Percentiles rank a stretch among this genome's conserved stretches.
Evolutionary conservation across 306 rosid genomes (phyloP).

Genomic region (Fagus crenata): DNA sequence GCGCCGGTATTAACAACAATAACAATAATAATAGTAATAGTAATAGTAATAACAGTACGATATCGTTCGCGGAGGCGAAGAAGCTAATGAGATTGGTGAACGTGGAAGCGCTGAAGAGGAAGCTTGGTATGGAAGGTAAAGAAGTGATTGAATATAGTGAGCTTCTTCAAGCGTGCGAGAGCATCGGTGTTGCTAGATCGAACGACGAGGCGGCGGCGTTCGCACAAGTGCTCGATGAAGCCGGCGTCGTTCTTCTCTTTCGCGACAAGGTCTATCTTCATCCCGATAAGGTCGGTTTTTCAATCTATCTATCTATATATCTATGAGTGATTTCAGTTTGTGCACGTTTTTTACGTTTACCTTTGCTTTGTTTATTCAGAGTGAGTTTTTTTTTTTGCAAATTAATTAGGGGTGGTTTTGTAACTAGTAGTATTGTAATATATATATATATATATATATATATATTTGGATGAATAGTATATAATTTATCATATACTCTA

Average conservation of each 20-base stretch:
- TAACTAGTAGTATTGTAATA: too few species aligned
- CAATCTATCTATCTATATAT: not conserved
- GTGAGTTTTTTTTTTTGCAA: too few species aligned
- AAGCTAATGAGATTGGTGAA: slow-evolving; percentile 90
- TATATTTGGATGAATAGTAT: too few species aligned
- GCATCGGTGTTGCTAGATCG: slow-evolving; percentile 72
- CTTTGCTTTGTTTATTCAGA: too few species aligned
- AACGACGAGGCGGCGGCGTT: slow-evolving; percentile 68
- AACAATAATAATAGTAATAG: not conserved
- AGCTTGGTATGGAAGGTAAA: slow-evolving; percentile 70
- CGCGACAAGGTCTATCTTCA: slow-evolving; percentile 91
- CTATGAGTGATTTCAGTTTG: slow-evolving; percentile 16
- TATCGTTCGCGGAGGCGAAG: slow-evolving; percentile 70
- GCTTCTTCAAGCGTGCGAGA: slow-evolving; percentile 74
- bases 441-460: too few species aligned
- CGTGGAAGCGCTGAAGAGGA: slow-evolving; percentile 70
- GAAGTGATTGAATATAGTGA: slow-evolving; percentile 66
- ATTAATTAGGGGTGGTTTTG: too few species aligned
- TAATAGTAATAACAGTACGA: slow-evolving; percentile 32
- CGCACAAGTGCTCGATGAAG: slow-evolving; percentile 82
- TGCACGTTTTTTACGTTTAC: not conserved
- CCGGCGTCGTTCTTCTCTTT: slow-evolving; percentile 84
- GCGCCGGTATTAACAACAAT: not conserved
- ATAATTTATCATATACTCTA: too few species aligned
- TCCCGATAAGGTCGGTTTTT: slow-evolving; percentile 72